Conservation (phyloP, 1,284 basidiomycete species). For the Lentinula novae-zelandiae region DNA sequence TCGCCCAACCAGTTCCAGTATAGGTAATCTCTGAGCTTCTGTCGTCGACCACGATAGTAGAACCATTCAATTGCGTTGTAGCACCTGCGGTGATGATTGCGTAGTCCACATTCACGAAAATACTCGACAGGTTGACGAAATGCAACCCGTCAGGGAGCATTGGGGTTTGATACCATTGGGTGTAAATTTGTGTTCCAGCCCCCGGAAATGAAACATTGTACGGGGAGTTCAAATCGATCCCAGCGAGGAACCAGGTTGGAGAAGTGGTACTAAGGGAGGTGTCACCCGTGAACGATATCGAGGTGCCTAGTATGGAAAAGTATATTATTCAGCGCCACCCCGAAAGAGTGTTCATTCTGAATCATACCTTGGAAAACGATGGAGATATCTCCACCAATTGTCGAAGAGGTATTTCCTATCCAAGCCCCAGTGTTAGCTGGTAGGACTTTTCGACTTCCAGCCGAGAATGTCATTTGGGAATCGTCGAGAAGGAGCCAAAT, state of each 20-base stretch:
- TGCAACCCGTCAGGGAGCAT: background rate
- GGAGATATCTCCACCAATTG: background rate
- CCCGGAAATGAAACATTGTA: background rate
- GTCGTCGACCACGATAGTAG: conserved; percentile 5
- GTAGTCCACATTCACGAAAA: conserved; percentile 6
- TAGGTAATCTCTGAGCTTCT: background rate
- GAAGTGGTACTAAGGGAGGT: background rate
- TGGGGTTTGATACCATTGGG: conserved; percentile 8
- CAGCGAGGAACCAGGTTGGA: background rate
- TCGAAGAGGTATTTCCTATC: background rate
- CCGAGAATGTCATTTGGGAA: background rate
- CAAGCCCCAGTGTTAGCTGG: background rate
- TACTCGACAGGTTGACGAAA: background rate
- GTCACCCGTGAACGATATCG: background rate
- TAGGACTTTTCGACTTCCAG: background rate
- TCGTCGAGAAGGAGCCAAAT: conserved; percentile 7
- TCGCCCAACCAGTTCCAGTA: background rate
- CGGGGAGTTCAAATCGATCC: background rate
- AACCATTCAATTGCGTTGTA: background rate
- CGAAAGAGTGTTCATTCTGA: background rate
- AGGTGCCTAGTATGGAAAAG: background rate
- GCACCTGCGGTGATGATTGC: background rate
- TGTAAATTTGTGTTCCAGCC: conserved; percentile 2
- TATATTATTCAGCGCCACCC: background rate
- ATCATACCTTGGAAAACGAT: background rate